These are phyloP conservation scores for Ceratobasidium sp. DNA, from an alignment of 1,284 basidiomycete species.

Conservation along the genomic window DNA sequence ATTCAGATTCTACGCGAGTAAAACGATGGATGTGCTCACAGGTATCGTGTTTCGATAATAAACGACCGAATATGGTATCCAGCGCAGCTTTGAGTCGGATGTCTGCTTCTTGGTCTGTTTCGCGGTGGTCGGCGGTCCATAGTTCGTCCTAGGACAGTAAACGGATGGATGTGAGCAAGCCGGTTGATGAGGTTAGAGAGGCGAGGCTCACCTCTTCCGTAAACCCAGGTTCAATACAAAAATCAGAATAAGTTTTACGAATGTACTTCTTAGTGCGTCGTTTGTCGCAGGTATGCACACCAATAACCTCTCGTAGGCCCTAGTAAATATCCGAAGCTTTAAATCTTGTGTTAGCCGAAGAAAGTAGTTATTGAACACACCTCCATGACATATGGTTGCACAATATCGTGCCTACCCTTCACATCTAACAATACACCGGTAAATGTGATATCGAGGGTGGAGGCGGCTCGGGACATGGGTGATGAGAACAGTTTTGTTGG, in stretches of 20 bases:
- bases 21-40: slow-evolving; percentile 61
- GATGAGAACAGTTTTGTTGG: slow-evolving; percentile 76
- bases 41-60: slow-evolving; percentile 60
- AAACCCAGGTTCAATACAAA: slow-evolving; percentile 75
- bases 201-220: slow-evolving; percentile 64
- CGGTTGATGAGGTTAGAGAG: not conserved
- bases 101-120: slow-evolving; percentile 70
- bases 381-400: slow-evolving; percentile 65
- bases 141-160: slow-evolving; percentile 64
- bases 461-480: slow-evolving; percentile 78
- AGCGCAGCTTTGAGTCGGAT: slow-evolving; percentile 67
- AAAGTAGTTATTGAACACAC: slow-evolving; percentile 55
- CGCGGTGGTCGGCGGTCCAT: slow-evolving; percentile 75
- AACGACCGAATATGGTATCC: slow-evolving; percentile 68
- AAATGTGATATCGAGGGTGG: slow-evolving; percentile 77
- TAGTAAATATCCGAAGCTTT: too few species aligned
- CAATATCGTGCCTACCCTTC: slow-evolving; percentile 50
- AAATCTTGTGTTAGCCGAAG: too few species aligned
- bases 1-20: slow-evolving; percentile 32
- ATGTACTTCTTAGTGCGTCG: slow-evolving; percentile 71
- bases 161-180: too few species aligned
- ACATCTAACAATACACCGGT: slow-evolving; percentile 57
- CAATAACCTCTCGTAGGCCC: slow-evolving; percentile 77
- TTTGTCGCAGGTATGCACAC: slow-evolving; percentile 80
- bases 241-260: slow-evolving; percentile 68